Conservation (phyloP, 2,329 filamentous ascomycete species). For the Fusarium sp. region DNA sequence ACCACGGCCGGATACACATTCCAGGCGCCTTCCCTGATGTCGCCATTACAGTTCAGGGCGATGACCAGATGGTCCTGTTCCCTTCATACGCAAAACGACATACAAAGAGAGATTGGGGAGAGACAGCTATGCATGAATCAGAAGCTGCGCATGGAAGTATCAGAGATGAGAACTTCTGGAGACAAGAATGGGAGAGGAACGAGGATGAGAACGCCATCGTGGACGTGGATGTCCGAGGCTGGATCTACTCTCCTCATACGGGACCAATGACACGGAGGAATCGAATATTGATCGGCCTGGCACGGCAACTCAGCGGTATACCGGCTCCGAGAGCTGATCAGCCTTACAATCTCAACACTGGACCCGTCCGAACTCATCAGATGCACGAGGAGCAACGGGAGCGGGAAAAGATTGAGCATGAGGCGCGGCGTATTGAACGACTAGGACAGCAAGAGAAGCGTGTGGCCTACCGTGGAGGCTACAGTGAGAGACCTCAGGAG, state of each 20-base stretch:
- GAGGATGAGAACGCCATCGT: constrained; percentile 88
- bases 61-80: constrained; percentile 95
- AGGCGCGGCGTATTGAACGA: constrained; percentile 82
- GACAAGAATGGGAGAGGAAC: constrained; percentile 80
- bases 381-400: constrained; percentile 62
- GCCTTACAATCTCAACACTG: constrained; percentile 32
- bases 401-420: constrained; percentile 75
- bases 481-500: constrained; percentile 74
- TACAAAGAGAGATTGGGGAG: constrained; percentile 60
- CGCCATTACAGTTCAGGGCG: constrained; percentile 80
- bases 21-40: constrained; percentile 87
- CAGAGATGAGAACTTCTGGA: constrained; percentile 80
- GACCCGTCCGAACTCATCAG: constrained; percentile 41
- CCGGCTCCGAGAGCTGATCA: constrained; percentile 70
- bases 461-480: constrained; percentile 76
- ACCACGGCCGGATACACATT: constrained; percentile 58
- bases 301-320: constrained; percentile 88
- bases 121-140: constrained; percentile 44
- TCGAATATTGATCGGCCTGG: constrained; percentile 85
- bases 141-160: constrained; percentile 55
- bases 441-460: constrained; percentile 79
- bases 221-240: constrained; percentile 94
- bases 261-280: constrained; percentile 90
- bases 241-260: constrained; percentile 89
- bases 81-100: constrained; percentile 91